Conservation (phyloP, 2,329 filamentous ascomycete species). For the Fusarium palustre region DNA sequence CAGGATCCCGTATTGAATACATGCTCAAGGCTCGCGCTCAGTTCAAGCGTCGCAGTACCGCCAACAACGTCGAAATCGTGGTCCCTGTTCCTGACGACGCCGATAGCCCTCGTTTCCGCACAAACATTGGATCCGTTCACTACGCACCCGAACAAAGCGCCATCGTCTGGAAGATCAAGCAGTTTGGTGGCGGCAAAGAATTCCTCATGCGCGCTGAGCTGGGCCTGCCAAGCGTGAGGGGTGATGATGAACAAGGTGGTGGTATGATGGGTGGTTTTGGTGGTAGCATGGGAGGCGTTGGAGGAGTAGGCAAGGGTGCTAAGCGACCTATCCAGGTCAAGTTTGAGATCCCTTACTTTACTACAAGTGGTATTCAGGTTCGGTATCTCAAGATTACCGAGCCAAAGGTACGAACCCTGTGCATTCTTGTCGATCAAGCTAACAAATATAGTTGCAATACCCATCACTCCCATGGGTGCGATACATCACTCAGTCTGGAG, state of each 20-base stretch:
- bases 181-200: conserved; percentile 98
- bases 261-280: conserved; percentile 98
- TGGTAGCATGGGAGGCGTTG: conserved; percentile 93
- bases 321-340: conserved; percentile 99
- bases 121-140: conserved; percentile 96
- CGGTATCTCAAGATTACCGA: conserved; percentile 99
- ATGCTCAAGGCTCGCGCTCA: conserved; percentile 99
- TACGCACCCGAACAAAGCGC: conserved; percentile 97
- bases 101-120: conserved; percentile 94
- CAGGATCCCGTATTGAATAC: conserved; percentile 95
- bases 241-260: conserved; percentile 93
- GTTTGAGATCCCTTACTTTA: conserved; percentile 99
- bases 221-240: conserved; percentile 91
- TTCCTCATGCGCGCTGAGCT: conserved; percentile 98
- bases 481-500: conserved; percentile 98
- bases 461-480: conserved; percentile 96
- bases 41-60: conserved; percentile 97
- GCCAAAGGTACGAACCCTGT: conserved; percentile 81
- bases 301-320: conserved; percentile 79
- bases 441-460: conserved; percentile 82
- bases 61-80: conserved; percentile 98
- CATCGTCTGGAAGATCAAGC: conserved; percentile 99
- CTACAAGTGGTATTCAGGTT: conserved; percentile 98
- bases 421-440: conserved; percentile 2
- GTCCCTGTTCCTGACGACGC: conserved; percentile 98